Evolutionary conservation across 2,329 filamentous ascomycete species (phyloP), one percentile per base, ranked within the genome.

Genomic region (Ophiostoma populinum): DNA sequence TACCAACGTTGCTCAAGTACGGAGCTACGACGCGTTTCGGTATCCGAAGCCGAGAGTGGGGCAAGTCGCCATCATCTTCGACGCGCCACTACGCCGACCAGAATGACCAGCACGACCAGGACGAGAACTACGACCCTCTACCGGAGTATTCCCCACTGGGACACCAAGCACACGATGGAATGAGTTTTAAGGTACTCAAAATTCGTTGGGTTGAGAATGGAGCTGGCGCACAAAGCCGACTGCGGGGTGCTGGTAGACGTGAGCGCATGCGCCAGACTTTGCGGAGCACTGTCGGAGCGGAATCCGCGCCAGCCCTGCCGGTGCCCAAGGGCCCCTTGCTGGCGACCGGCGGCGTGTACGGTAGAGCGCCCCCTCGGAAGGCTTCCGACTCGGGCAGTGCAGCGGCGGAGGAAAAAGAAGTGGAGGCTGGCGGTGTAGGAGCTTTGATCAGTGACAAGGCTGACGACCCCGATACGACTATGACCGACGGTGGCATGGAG

Each of bases 151-250:
- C 30, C 3, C 30, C 30, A 10, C 30, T 32, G n/a, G 30, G 30
- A 2, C 30, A 46, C 18, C 42, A 49, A 19, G 34, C 43, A 7
- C 85, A 94, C 49, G 85, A 92, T 46, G 86, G 86, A 3, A 70
- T 93, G 53, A 93, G 85, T 51, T 95, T 81, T 55, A 83, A 80
- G 65, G 70, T 98, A 32, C 65, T 75, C 41, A 72, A 74, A 35
- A 69, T 93, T 10, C 74, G 83, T 35, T 95, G 86, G 75, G 80
- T 94, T 0, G 76, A 81, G 42, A 67, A 72, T 43, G 85, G 90
- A 10, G 77, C 70, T 0, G 65, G 63, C 43, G 67, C 58, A 38
- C 66, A 71, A 47, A 63, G 63, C 19, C 55, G 68, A 31, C 57
- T 72, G 2, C 57, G 67, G 4, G 69, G 69, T 34, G 66, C 67